Evolutionary conservation across 2,329 filamentous ascomycete species (phyloP).

Genomic region (Arthrobotrys pseudoclavata): DNA sequence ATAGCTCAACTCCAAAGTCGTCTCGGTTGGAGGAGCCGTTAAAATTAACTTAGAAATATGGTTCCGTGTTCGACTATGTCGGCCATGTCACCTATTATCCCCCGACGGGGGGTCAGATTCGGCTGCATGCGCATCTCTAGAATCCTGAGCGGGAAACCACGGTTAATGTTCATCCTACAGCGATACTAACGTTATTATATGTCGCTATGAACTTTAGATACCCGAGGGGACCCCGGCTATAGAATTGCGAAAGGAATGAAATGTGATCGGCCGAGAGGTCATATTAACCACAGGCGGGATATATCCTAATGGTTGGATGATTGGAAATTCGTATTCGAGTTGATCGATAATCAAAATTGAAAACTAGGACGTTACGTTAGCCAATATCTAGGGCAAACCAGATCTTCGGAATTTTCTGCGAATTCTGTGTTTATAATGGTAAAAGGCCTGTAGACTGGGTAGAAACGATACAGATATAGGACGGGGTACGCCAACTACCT

Average conservation of each 20-base stretch:
- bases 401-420: not conserved
- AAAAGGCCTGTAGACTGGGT: not conserved
- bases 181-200: too few relatives aligned
- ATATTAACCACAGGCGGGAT: not conserved
- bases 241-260: too few relatives aligned
- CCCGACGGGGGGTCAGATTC: not conserved
- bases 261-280: not conserved
- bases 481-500: not conserved
- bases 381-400: not conserved
- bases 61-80: too few relatives aligned
- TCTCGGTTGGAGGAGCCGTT: too few relatives aligned
- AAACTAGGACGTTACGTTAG: not conserved
- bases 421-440: too few relatives aligned
- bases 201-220: too few relatives aligned
- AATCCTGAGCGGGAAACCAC: not conserved
- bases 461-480: not conserved
- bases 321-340: not conserved
- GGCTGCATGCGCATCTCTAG: not conserved
- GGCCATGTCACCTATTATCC: not conserved
- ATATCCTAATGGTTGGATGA: not conserved
- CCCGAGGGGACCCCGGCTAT: too few relatives aligned
- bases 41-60: too few relatives aligned
- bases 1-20: too few relatives aligned
- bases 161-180: not conserved
- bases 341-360: not conserved